Base-by-base conservation (phyloP, 2,329 filamentous ascomycete genomes). In the Microsporum audouinii region DNA sequence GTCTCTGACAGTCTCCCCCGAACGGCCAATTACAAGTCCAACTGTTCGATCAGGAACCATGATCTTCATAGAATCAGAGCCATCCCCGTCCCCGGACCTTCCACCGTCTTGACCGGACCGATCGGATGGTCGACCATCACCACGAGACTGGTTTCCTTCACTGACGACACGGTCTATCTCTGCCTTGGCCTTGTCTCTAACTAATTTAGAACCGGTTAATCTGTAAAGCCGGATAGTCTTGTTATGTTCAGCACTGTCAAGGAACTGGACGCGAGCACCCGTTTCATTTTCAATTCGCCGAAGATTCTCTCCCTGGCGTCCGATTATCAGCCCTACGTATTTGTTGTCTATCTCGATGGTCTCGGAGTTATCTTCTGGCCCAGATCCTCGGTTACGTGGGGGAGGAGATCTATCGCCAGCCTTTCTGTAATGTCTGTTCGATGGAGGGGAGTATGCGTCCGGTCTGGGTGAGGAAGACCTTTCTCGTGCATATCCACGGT, bases 11-110 rank as follows among this genome's bases (percentile, higher is more conserved):
- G 91, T 96, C 76, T 96, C 91, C 62, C 91, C 91, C 45, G 89
- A 89, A 66, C 91, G 88, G n/a, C 91, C 91, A 70, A 96, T 96
- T 68, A 96, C 96, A 53, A 96, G 79, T 58, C 91, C 91, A 63
- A 96, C 91, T 6, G 91, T 96, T 69, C 90, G 87, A 75, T 96
- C 91, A 55, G 91, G 91, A 17, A 96, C 91, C 88, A 95, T 94
- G 69, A 96, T 95, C 74, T 95, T 89, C 71, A 91, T 85, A 70
- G 86, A 89, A 67, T 92, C 88, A 72, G 95, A 91, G 63, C 92
- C 88, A 63, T 87, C 84, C 62, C 27, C 57, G 33, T 58, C 49
- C 14, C 45, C 60, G 34, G 51, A 23, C 14, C 53, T 58, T 10
- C 43, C 31, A 23, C 57, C 57, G 36, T 59, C 57, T 33, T 59